Evolutionary conservation across 2,329 filamentous ascomycete species (phyloP).

Genomic region (Pezizomycotina sp.): DNA sequence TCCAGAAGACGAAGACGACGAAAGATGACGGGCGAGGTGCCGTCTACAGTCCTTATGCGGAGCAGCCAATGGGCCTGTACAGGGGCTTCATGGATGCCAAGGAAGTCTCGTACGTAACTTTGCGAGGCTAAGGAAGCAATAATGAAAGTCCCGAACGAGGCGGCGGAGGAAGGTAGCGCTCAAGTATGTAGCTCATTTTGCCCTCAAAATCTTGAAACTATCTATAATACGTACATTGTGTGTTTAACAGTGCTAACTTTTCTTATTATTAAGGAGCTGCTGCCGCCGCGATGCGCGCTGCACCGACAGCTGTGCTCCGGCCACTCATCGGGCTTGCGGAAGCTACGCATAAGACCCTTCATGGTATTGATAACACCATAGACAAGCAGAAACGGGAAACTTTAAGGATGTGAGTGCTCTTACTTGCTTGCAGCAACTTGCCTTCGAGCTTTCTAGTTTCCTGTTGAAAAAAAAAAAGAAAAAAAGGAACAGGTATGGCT

Average conservation of each 20-base stretch:
- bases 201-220: not conserved
- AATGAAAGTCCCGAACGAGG: constrained; percentile 80
- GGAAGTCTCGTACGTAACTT: constrained; percentile 66
- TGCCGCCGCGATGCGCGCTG: constrained; percentile 58
- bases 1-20: constrained; percentile 44
- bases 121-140: constrained; percentile 75
- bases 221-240: not conserved
- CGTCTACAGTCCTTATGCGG: constrained; percentile 64
- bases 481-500: constrained; percentile 1
- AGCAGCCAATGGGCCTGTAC: constrained; percentile 77
- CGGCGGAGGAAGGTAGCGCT: constrained; percentile 71
- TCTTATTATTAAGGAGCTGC: constrained; percentile 46
- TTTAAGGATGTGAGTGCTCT: constrained; percentile 68
- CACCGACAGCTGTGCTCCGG: constrained; percentile 82
- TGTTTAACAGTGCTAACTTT: not conserved
- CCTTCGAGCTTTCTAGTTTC: constrained; percentile 1
- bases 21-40: constrained; percentile 57
- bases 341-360: constrained; percentile 70
- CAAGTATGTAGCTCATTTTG: constrained; percentile 23
- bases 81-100: constrained; percentile 75
- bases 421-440: constrained; percentile 1
- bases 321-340: constrained; percentile 83
- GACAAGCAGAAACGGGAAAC: constrained; percentile 64
- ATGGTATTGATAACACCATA: constrained; percentile 82
- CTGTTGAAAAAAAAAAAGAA: constrained; percentile 12